A percentile compares a stretch with the other conserved stretches of the same genome.
Conservation (phyloP, 129 eudicot species). For the Lactuca saligna region DNA sequence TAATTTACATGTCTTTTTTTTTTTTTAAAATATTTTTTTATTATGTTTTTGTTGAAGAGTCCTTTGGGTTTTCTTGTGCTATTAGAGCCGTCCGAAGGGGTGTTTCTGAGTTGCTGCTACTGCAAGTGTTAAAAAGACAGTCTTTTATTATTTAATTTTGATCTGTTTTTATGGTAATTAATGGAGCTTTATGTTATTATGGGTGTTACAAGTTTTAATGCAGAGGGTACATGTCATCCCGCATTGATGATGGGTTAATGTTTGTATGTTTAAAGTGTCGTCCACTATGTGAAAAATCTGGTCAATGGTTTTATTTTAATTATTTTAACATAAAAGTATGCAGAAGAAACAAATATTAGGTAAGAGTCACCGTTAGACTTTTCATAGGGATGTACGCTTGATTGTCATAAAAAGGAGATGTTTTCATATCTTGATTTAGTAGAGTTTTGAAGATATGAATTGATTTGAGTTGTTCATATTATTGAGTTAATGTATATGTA, state of each 20-base stretch:
- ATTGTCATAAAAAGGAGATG: neutral
- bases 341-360: slow-evolving; percentile 18
- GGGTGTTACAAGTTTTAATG: neutral
- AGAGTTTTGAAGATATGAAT: no score
- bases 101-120: slow-evolving; percentile 23
- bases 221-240: neutral
- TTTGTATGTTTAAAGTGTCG: neutral
- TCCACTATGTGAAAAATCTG: neutral
- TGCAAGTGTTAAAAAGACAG: slow-evolving; percentile 19
- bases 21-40: slow-evolving; percentile 7
- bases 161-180: slow-evolving; percentile 16
- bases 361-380: slow-evolving; percentile 15
- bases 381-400: neutral
- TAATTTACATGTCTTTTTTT: slow-evolving; percentile 21
- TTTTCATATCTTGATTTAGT: neutral
- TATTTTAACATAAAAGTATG: neutral
- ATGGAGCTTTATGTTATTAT: neutral
- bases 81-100: slow-evolving; percentile 71
- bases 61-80: slow-evolving; percentile 75
- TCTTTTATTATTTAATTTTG: neutral
- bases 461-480: no score
- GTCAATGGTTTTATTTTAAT: neutral
- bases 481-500: no score
- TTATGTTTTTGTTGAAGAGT: slow-evolving; percentile 17
- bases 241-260: neutral